Base-by-base conservation (phyloP, 2,329 filamentous ascomycete species). In the Dactylellina drechsleri region DNA sequence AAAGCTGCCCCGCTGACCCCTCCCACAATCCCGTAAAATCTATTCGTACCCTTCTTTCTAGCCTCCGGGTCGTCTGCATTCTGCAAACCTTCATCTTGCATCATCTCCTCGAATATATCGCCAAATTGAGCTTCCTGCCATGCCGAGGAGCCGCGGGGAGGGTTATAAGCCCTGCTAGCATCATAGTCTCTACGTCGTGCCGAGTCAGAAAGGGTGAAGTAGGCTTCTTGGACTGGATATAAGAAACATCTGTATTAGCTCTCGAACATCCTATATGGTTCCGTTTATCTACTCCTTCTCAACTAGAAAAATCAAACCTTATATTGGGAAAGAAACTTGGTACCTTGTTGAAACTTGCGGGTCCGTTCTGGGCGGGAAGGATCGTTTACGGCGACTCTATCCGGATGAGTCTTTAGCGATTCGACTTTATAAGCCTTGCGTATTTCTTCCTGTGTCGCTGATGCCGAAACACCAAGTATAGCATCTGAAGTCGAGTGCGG, bases 61-160 rank as follows among this genome's bases (percentile, higher is more conserved):
- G 71, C 79, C 12, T 86, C 86, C 54, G 82, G 87, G 16, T 86
- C 86, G 3, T 85, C 85, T 12, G 87, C 87, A 79, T 93, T 91
- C 0, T 92, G 91, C 86, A 98, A 88, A 78, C 92, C 87, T 83
- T 97, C 86, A 81, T 97, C 88, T 80, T 90, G 84, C 85, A 97
- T 85, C 95, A 97, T 91, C 85, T 97, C 87, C 84, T 98, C 88
- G 82, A 97, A 92, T 62, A 91, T 87, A 79, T 90, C 89, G n/a
- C 90, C 91, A 79, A 98, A 99, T 82, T 98, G 95, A 78, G 89
- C 89, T 58, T 91, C 84, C 80, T 88, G 84, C 60, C 84, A 83
- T 53, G 81, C 82, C 4, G 83, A 36, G 5, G 65, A 50, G 6
- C 66, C 66, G 12, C 65, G 65, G 10, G 65, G 72, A 4, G 72